Conservation (phyloP, 2,329 filamentous ascomycete genomes). For the Pyricularia pennisetigena region DNA sequence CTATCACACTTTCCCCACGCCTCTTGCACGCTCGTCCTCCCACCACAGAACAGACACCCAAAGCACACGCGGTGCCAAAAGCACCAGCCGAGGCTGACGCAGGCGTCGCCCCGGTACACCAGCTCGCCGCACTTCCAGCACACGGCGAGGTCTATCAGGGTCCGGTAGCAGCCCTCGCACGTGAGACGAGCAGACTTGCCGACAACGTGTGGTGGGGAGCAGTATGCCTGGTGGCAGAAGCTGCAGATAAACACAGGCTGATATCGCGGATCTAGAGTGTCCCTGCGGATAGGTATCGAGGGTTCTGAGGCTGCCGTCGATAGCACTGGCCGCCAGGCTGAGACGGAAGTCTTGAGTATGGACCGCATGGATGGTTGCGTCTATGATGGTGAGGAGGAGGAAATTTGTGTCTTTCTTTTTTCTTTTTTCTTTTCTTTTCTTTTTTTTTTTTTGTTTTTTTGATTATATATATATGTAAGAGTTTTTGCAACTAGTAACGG, state of each 20-base stretch:
- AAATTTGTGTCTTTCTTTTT: too few relatives aligned
- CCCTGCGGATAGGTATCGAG: background rate
- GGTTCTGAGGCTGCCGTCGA: background rate
- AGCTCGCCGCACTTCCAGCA: slow-evolving; percentile 49
- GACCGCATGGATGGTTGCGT: background rate
- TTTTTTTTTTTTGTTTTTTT: too few relatives aligned
- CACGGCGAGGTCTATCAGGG: slow-evolving; percentile 41
- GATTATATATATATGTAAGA: too few relatives aligned
- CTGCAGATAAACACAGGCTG: slow-evolving; percentile 34
- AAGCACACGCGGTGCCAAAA: slow-evolving; percentile 50
- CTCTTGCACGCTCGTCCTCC: slow-evolving; percentile 23
- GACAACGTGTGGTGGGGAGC: slow-evolving; percentile 23
- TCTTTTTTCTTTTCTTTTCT: too few relatives aligned
- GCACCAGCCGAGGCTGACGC: slow-evolving; percentile 49
- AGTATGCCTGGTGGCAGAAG: slow-evolving; percentile 33
- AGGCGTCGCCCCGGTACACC: slow-evolving; percentile 41
- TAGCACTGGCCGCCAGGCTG: background rate
- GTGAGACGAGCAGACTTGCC: slow-evolving; percentile 37
- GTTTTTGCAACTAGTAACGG: too few relatives aligned
- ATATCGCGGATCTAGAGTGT: background rate
- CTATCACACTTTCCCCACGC: slow-evolving; percentile 16
- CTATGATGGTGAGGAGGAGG: background rate
- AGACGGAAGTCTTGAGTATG: background rate
- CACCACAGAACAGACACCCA: slow-evolving; percentile 43
- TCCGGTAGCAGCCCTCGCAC: slow-evolving; percentile 35